phyloP scores from a whole-genome alignment of 1,139 yeast genomes.

The Diutina mesorugosa region DNA sequence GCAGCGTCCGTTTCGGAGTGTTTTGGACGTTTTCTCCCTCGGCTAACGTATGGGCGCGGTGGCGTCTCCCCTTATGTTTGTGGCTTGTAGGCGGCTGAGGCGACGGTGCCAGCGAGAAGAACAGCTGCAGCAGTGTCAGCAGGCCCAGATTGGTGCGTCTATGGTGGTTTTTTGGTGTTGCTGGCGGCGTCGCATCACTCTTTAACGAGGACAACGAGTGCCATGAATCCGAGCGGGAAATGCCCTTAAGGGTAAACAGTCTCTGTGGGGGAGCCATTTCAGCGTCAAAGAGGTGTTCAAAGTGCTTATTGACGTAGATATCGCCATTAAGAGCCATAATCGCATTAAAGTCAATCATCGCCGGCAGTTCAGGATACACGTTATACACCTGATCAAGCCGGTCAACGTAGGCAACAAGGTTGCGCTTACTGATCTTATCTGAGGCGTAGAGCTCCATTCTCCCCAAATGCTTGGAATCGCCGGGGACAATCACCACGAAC shows the following conservation, averaged over 20 bases:
- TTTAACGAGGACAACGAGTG: background rate
- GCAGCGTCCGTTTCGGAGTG: background rate
- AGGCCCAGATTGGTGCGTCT: background rate
- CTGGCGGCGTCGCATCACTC: background rate
- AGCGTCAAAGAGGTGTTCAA: conserved; percentile 14
- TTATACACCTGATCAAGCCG: conserved; percentile 30
- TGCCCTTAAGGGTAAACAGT: background rate
- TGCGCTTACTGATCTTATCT: conserved; percentile 28
- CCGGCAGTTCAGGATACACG: conserved; percentile 42
- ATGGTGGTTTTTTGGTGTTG: background rate
- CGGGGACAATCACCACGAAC: conserved; percentile 31
- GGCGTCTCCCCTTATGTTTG: background rate
- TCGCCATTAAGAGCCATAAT: conserved; percentile 40
- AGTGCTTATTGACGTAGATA: conserved; percentile 29
- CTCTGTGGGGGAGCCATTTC: background rate
- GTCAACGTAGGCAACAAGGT: conserved; percentile 32
- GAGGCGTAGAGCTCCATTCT: conserved; percentile 36
- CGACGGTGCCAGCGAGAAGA: background rate
- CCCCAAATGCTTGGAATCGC: conserved; percentile 26
- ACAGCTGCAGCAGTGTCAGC: background rate
- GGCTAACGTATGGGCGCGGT: background rate
- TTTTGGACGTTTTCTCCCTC: background rate
- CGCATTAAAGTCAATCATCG: conserved; percentile 40
- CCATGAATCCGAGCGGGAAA: background rate
- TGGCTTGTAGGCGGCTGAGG: background rate